Evolutionary conservation across 352 stramenopile species (phyloP), one percentile per base, ranked within the genome.

Genomic region (Phytophthora chlamydospora): DNA sequence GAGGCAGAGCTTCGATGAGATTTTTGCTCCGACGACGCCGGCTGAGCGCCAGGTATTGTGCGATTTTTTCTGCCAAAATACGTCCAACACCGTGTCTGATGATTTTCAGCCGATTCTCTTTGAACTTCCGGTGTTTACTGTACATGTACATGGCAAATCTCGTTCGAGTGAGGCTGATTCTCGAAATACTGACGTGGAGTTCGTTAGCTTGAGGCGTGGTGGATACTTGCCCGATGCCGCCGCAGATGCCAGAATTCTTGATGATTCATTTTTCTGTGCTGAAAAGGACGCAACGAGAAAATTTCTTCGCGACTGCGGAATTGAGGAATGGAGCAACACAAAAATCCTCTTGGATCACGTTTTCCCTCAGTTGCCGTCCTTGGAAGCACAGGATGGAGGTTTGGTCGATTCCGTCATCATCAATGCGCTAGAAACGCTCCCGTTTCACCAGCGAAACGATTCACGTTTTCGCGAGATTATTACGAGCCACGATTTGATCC

Each of bases 261-360:
- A 83, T 41, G 65, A 71, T 9, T 73, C 54, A 3, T 92, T 88
- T 51, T 90, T 85, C 42, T 34, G 70, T 13, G 66, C 61, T 24
- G 46, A 77, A 14, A 80, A 54, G 17, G 66, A 78, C 21, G 40
- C 36, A 35, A 61, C 62, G 12, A 73, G 77, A 42, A 75, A 60
- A 27, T 83, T 92, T 54, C 34, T 92, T 33, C 73, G 72, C 10
- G 68, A 78, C 9, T 73, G 67, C 21, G 69, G 76, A 3, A 57
- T 88, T 13, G 75, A 88, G 9, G 79, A 90, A 48, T 86, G 71
- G 78, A 78, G 65, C 13, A 73, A 72, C 47, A 79, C 83, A 2
- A 73, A 67, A 27, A 77, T 90, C 39, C 65, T 92, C 38, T 27
- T 90, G 40, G 70, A 88, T 27, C 66, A 85, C 40, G 75, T 94